These are phyloP conservation scores for Annulohypoxylon moriforme DNA, from an alignment of 495 filamentous ascomycete genomes.

Conservation along the genomic window DNA sequence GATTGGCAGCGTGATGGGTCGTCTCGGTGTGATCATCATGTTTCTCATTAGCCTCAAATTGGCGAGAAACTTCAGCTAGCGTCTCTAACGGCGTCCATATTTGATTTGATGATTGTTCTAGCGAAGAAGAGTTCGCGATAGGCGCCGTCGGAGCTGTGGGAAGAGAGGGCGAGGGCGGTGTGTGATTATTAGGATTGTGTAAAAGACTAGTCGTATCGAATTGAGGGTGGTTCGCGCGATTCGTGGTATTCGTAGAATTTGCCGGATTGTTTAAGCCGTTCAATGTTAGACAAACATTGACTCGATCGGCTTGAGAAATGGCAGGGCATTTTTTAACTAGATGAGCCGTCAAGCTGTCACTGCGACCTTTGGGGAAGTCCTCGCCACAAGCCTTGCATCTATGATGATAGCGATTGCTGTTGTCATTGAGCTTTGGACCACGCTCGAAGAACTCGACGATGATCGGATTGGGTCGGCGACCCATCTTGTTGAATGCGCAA, in stretches of 20 bases:
- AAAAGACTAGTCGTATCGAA: not conserved
- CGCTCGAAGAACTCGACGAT: constrained; percentile 87
- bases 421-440: constrained; percentile 82
- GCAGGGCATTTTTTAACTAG: constrained; percentile 84
- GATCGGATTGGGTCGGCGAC: constrained; percentile 81
- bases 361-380: constrained; percentile 84
- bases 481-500: constrained; percentile 64
- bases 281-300: constrained; percentile 68
- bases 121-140: constrained; percentile 36
- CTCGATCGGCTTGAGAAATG: constrained; percentile 72
- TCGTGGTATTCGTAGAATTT: not conserved
- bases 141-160: not conserved
- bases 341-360: constrained; percentile 81
- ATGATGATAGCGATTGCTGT: constrained; percentile 87
- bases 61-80: constrained; percentile 83
- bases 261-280: constrained; percentile 55
- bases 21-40: constrained; percentile 52
- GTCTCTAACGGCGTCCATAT: constrained; percentile 82
- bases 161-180: too few relatives aligned
- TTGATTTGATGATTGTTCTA: constrained; percentile 56
- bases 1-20: constrained; percentile 26
- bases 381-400: constrained; percentile 88
- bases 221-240: constrained; percentile 37
- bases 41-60: constrained; percentile 67
- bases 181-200: not conserved